Base-by-base conservation (phyloP, 1,284 basidiomycete species). In the Ustilago sp. region DNA sequence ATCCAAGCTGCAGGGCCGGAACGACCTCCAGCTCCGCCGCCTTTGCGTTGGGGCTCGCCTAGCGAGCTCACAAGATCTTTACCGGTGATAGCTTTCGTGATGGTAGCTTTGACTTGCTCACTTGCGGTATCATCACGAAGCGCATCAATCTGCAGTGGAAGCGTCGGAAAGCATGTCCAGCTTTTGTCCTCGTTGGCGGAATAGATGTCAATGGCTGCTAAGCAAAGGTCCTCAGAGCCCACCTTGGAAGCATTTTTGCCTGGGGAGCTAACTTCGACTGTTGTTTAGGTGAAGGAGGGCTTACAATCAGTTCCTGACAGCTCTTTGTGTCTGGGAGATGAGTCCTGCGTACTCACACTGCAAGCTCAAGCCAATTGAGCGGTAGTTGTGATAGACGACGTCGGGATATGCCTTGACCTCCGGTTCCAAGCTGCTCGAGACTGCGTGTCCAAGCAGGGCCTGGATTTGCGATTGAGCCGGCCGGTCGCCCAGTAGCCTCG, bases 1-100 rank as follows among this genome's bases (percentile, higher is more conserved):
- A 77, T 72, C 74, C 74, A 77, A 9, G 58, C 66, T 43, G 63
- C 69, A 5, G 74, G 74, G 4, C 74, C 69, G 13, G 66, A 59
- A n/a, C 63, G 59, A 12, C 61, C 69, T 4, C 47, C 59, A 3
- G 63, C 69, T 43, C 69, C 74, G 1, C 74, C 74, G 11, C 69
- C 74, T 52, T 77, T 77, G 39, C 74, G 68, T 28, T 58, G 34
- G 3, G 74, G 74, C 53, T 77, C 74, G 51, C 74, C 74, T 4
- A 77, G 53, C 2, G 41, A 17, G 23, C 31, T 57, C 8, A 77
- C 63, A 11, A 77, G 63, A 31, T 68, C 55, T n/a, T 69, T 72
- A 48, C 68, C 73, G 19, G 50, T 68, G 4, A 62, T 53, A 34
- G 59, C 48, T 31, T n/a, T 36, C 9, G 53, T 43, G 45, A 74